Conservation (phyloP, 106 monocot genomes). For the Chionographis japonica region DNA sequence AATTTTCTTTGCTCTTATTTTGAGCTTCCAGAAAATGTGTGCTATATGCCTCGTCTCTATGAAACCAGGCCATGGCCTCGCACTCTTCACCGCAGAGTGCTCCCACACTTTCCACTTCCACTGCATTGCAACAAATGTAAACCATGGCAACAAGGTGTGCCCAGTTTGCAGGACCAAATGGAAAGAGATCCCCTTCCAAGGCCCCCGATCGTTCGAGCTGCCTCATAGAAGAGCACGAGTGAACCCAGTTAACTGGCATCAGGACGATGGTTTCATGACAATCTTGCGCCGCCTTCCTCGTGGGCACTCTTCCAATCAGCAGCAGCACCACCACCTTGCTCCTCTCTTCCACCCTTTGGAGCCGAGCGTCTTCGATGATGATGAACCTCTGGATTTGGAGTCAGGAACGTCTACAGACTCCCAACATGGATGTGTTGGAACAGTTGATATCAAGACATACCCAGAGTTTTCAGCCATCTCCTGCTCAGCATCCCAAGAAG, state of each 20-base stretch:
- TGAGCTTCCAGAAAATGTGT: constrained; percentile 40
- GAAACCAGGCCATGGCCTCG: constrained; percentile 46
- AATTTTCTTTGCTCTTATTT: neutral
- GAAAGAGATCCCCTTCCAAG: constrained; percentile 46
- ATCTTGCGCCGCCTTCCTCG: constrained; percentile 25
- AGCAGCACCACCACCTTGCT: constrained; percentile 4
- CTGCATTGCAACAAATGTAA: constrained; percentile 65
- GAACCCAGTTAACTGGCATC: constrained; percentile 26
- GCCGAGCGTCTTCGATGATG: constrained; percentile 56
- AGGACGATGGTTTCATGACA: constrained; percentile 15
- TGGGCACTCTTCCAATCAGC: constrained; percentile 11
- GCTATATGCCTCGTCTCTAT: constrained; percentile 51
- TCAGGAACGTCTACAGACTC: constrained; percentile 9
- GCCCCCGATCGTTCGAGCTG: constrained; percentile 9
- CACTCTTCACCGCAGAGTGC: constrained; percentile 81
- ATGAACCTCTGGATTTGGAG: constrained; percentile 47
- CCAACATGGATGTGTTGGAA: constrained; percentile 9
- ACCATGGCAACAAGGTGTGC: constrained; percentile 54
- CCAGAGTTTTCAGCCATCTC: constrained; percentile 58
- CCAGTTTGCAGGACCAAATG: constrained; percentile 72
- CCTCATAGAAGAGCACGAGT: constrained; percentile 28
- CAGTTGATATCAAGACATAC: constrained; percentile 47
- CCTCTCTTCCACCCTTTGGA: constrained; percentile 26
- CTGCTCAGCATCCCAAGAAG: constrained; percentile 30
- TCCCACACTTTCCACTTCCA: constrained; percentile 72